Conservation (phyloP, 495 filamentous ascomycete species). For the Aspergillus affinis region DNA sequence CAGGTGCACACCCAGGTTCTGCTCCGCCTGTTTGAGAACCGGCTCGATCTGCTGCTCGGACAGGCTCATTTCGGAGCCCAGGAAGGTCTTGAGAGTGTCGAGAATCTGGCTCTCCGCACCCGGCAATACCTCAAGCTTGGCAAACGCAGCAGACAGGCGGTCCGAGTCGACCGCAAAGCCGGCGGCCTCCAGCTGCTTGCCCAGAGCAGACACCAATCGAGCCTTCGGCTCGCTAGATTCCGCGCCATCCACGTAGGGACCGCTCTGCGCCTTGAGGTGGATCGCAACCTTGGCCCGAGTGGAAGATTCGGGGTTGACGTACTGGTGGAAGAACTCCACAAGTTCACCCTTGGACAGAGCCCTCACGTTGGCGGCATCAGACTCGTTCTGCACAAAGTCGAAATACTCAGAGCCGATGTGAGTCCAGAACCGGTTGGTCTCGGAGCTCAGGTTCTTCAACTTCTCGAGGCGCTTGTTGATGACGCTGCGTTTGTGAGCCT, state of each 20-base stretch:
- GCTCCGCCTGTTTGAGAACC: constrained; percentile 46
- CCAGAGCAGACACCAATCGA: constrained; percentile 48
- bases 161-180: constrained; percentile 47
- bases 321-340: constrained; percentile 73
- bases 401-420: constrained; percentile 84
- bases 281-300: constrained; percentile 77
- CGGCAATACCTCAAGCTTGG: constrained; percentile 44
- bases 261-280: constrained; percentile 74
- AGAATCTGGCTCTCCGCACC: constrained; percentile 45
- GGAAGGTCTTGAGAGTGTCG: constrained; percentile 46
- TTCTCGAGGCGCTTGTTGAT: constrained; percentile 89
- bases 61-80: constrained; percentile 47
- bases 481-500: constrained; percentile 84
- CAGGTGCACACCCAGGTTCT: constrained; percentile 37
- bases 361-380: constrained; percentile 73
- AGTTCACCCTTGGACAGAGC: constrained; percentile 75
- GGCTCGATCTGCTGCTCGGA: constrained; percentile 41
- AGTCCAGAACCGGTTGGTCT: constrained; percentile 78
- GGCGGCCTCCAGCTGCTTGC: constrained; percentile 51
- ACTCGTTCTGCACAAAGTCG: constrained; percentile 80
- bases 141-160: constrained; percentile 44
- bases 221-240: constrained; percentile 52
- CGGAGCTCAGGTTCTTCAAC: constrained; percentile 85
- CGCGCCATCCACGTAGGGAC: constrained; percentile 33
- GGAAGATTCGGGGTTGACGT: constrained; percentile 71